Base-by-base conservation (phyloP, 1,284 basidiomycete genomes). In the Heterobasidion annosum region DNA sequence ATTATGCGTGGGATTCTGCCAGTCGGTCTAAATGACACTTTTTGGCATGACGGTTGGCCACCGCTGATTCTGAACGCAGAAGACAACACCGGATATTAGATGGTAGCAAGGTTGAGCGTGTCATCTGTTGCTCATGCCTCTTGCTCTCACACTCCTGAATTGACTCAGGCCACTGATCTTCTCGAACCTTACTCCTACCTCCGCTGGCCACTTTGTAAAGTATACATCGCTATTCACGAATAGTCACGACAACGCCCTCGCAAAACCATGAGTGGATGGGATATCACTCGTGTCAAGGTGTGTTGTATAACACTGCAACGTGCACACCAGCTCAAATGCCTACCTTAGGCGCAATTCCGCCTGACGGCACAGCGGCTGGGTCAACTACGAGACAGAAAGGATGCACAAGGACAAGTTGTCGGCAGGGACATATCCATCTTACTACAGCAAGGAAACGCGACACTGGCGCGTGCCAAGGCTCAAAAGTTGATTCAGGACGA, bases 401-500 rank as follows among this genome's bases (percentile, higher is more conserved):
- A 88, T 59, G 79, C 83, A 1, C 74, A 81, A 62, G 76, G 75
- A 2, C 75, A 74, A 46, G 78, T 85, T 45, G 79, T 76, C 13
- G 75, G 83, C 58, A 74, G 73, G 58, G 85, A 88, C 64, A 82
- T 90, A 54, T 80, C 84, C 10, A 82, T 76, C 9, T 67, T 84
- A 25, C 70, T 90, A 45, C 74, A 77, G 53, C 79, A 84, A 58
- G 76, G 76, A 40, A 79, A 84, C 57, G 67, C 84, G 51, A 70
- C 70, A 13, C 67, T 85, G 46, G 87, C 87, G 10, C 79, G 86
- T 43, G 75, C 77, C 10, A 88, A 88, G 68, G 82, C 83, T 1
- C 82, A 83, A 63, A 81, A 76, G 61, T 66, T 85, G 53, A 76
- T 86, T 40, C 72, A 76, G 43, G 83, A 87, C 51, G 86, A 89